A percentile compares a stretch with the other conserved stretches of the same genome.
These are phyloP conservation scores for Zymoseptoria brevis DNA, from an alignment of 2,329 filamentous ascomycete species.

Conservation along the genomic window DNA sequence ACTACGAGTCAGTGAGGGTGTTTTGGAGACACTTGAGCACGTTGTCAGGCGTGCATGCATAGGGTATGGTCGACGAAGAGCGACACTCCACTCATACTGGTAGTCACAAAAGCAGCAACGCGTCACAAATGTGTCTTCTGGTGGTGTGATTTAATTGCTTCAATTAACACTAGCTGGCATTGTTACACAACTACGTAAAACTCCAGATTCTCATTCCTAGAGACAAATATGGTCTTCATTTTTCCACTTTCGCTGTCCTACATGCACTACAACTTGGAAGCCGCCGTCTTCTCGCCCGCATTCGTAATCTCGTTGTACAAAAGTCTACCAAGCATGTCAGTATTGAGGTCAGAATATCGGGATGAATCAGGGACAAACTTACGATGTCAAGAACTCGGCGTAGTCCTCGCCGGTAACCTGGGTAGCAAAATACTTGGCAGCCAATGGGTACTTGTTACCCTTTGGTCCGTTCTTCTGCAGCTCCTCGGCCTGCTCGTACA, in stretches of 20 bases:
- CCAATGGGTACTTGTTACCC: conserved; percentile 86
- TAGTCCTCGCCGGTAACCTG: conserved; percentile 98
- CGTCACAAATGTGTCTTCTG: background rate
- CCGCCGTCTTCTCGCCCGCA: conserved; percentile 55
- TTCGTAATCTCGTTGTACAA: conserved; percentile 83
- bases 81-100: background rate
- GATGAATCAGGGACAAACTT: conserved; percentile 34
- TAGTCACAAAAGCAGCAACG: background rate
- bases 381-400: conserved; percentile 87
- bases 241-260: background rate
- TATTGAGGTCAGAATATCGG: conserved; percentile 6
- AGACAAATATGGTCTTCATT: background rate
- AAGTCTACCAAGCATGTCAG: conserved; percentile 48
- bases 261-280: conserved; percentile 35
- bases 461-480: conserved; percentile 66
- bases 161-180: background rate
- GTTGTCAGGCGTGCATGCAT: background rate
- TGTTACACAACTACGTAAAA: background rate
- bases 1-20: background rate
- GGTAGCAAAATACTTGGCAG: conserved; percentile 81
- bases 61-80: background rate
- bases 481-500: conserved; percentile 76
- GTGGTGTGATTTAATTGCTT: background rate
- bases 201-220: background rate
- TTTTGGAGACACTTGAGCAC: background rate